Evolutionary conservation across 2,329 filamentous ascomycete species (phyloP).

Genomic region (Lachnum nothofagi): DNA sequence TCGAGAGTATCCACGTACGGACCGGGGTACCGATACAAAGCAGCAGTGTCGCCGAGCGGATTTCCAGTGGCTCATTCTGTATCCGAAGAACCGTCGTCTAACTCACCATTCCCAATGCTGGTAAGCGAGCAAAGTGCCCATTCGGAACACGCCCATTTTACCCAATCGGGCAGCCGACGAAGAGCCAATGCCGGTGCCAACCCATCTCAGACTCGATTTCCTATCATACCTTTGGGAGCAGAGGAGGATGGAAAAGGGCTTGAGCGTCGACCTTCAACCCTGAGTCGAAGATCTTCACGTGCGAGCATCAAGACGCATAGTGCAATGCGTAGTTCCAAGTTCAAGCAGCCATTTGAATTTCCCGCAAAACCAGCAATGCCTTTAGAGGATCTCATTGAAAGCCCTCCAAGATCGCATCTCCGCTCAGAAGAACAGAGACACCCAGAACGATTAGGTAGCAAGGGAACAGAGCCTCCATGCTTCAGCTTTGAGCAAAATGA

Average conservation of each 20-base stretch:
- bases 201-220: not conserved
- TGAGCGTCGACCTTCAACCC: not conserved
- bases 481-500: not conserved
- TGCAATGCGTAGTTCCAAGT: not conserved
- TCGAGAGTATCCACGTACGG: not conserved
- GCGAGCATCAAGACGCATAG: not conserved
- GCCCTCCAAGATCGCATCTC: no score
- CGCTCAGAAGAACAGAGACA: not conserved
- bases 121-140: not conserved
- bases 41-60: not conserved
- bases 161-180: not conserved
- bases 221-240: not conserved
- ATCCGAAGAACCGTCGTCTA: no score
- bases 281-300: not conserved
- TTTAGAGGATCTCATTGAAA: not conserved
- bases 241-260: not conserved
- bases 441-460: not conserved
- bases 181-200: not conserved
- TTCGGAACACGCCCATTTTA: not conserved
- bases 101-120: not conserved
- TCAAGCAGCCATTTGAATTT: not conserved
- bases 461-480: no score
- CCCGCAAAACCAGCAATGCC: not conserved
- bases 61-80: not conserved
- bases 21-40: not conserved